These are phyloP conservation scores for Coelastrella sp. DNA, from an alignment of 139 green algal genomes.

Conservation along the genomic window DNA sequence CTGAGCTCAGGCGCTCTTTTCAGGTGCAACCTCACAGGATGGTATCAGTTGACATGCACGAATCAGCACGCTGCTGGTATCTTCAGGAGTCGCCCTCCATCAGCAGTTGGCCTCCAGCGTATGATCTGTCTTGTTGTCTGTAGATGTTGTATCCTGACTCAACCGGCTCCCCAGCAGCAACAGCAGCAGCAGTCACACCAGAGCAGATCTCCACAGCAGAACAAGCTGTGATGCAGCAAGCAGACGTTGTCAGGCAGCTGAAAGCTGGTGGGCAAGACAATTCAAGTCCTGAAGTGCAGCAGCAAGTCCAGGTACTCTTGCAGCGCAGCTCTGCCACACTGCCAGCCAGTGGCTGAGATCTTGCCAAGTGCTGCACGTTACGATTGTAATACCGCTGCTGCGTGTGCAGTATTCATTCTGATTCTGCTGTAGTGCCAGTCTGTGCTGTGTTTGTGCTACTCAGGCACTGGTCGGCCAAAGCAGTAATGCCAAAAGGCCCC, in stretches of 20 bases:
- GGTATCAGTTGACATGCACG: too few relatives aligned
- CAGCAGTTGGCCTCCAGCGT: background rate
- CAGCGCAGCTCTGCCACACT: background rate
- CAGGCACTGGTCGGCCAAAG: too few relatives aligned
- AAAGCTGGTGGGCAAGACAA: constrained; percentile 48
- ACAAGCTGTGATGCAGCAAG: constrained; percentile 43
- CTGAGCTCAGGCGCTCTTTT: background rate
- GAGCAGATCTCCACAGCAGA: constrained; percentile 1
- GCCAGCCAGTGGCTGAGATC: too few relatives aligned
- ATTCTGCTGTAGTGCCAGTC: too few relatives aligned
- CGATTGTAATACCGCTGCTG: too few relatives aligned
- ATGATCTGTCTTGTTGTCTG: background rate
- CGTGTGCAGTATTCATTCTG: too few relatives aligned
- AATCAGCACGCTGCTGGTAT: too few relatives aligned
- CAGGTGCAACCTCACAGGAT: background rate
- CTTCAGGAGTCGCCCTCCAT: too few relatives aligned
- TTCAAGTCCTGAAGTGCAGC: constrained; percentile 41
- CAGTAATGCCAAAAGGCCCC: too few relatives aligned
- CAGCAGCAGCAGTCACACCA: background rate
- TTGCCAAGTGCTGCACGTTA: too few relatives aligned
- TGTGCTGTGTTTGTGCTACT: too few relatives aligned
- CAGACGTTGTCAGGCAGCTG: constrained; percentile 44
- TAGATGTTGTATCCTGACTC: constrained; percentile 23
- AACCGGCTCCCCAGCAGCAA: background rate
- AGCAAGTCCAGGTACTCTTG: constrained; percentile 34